These are phyloP conservation scores for Novakomyces olei DNA, from an alignment of 805 yeast genomes.

Conservation along the genomic window DNA sequence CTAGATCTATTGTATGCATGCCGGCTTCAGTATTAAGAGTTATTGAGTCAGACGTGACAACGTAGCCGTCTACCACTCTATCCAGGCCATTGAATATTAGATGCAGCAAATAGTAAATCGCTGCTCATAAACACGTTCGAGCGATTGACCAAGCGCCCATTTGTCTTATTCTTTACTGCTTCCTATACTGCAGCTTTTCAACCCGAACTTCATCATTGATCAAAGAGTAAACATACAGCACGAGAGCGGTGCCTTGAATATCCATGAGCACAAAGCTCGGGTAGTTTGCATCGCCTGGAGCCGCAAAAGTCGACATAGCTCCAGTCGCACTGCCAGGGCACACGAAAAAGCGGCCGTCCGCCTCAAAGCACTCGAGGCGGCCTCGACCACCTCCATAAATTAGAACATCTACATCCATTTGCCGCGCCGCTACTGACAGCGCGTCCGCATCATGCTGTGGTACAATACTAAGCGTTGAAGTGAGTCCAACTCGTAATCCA, in stretches of 20 bases:
- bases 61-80: too few species aligned
- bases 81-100: too few species aligned
- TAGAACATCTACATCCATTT: slow-evolving; percentile 74
- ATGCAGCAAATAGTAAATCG: too few species aligned
- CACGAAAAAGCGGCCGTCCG: slow-evolving; percentile 82
- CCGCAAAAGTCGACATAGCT: slow-evolving; percentile 47
- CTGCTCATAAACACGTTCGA: too few species aligned
- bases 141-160: too few species aligned
- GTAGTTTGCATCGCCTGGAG: slow-evolving; percentile 27
- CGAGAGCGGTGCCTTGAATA: slow-evolving; percentile 55
- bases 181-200: slow-evolving; percentile 56
- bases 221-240: slow-evolving; percentile 65
- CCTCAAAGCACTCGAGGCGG: slow-evolving; percentile 74
- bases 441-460: slow-evolving; percentile 79
- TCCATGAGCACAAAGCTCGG: slow-evolving; percentile 84
- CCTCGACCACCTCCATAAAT: slow-evolving; percentile 91
- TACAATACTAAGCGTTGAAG: slow-evolving; percentile 62
- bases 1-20: too few species aligned
- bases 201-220: slow-evolving; percentile 70
- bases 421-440: slow-evolving; percentile 59
- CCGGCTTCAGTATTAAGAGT: too few species aligned
- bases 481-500: slow-evolving; percentile 55
- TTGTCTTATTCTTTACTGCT: too few species aligned
- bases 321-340: slow-evolving; percentile 97
- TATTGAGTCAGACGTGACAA: too few species aligned